These are phyloP conservation scores for Phytophthora lateralis DNA, from an alignment of 352 stramenopile genomes.

Conservation along the genomic window DNA sequence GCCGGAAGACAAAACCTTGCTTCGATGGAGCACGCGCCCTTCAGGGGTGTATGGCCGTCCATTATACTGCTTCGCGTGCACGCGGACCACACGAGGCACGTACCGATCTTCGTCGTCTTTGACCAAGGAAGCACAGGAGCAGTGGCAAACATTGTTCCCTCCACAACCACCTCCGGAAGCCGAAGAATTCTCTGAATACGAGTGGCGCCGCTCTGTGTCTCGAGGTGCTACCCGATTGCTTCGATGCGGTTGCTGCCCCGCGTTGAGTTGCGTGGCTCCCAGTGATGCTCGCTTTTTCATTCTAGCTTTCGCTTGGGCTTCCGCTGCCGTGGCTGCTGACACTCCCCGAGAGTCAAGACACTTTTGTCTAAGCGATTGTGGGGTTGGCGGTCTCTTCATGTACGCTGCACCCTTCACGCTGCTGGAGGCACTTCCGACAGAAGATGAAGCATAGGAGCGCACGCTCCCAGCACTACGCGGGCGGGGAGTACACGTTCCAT, in stretches of 20 bases:
- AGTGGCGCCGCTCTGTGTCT: constrained; percentile 42
- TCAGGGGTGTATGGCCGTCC: constrained; percentile 54
- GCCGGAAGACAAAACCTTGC: constrained; percentile 53
- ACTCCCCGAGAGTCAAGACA: constrained; percentile 62
- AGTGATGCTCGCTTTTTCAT: constrained; percentile 47
- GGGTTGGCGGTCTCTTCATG: constrained; percentile 59
- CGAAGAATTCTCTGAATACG: constrained; percentile 38
- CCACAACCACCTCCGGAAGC: constrained; percentile 12
- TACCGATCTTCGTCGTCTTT: constrained; percentile 26
- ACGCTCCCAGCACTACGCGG: constrained; percentile 67
- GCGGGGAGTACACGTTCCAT: constrained; percentile 19
- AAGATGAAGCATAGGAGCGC: constrained; percentile 33
- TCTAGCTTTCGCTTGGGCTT: constrained; percentile 22
- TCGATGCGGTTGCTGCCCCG: constrained; percentile 3
- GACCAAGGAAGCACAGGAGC: constrained; percentile 9
- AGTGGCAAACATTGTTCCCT: constrained; percentile 12
- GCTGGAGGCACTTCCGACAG: constrained; percentile 20
- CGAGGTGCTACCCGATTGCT: constrained; percentile 6
- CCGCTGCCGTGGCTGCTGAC: constrained; percentile 14
- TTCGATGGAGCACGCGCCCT: constrained; percentile 46
- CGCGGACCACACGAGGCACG: constrained; percentile 47
- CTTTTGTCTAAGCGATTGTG: constrained; percentile 70
- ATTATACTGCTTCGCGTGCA: constrained; percentile 73
- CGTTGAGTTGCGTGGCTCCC: constrained; percentile 9
- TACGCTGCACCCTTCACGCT: constrained; percentile 62